Base-by-base conservation (phyloP, 176 grass and related monocot species). In the Phoenix dactylifera region DNA sequence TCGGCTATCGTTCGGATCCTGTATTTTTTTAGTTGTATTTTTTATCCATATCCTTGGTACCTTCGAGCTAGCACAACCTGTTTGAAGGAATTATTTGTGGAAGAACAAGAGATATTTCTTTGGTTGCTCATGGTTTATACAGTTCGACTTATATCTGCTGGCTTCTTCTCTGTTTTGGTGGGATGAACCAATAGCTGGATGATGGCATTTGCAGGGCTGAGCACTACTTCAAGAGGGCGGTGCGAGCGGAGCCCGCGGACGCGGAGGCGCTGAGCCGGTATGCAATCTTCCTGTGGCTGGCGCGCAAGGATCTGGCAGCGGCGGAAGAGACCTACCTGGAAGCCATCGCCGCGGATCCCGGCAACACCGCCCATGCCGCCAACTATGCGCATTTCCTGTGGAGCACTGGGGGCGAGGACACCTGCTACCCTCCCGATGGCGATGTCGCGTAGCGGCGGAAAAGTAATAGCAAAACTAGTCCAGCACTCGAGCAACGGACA, bases 211-310 rank as follows among this genome's bases (percentile, higher is more conserved):
- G 52, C 70, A 73, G 70, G 50, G 58, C 70, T 10, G 70, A 73
- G 19, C 55, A 73, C 59, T 73, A 73, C 50, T 73, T 73, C 51
- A 73, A 73, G 59, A 73, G 51, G 59, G 70, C 70, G 18, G 59
- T 29, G 25, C 14, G 50, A 4, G 15, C 24, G 19, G 15, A 24
- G 26, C 59, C 70, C 5, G 59, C 22, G 18, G 59, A 73, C 59
- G 50, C 70, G 3, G 70, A 73, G 48, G 59, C 70, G 15, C 16
- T 73, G 50, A 56, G 50, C 6, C 59, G 28, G 29, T 73, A 63
- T 18, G 70, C 70, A 6, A 54, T 1, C 49, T 73, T 73, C 51
- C 26, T 73, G 28, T 73, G 70, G 70, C 6, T 63, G 29, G 59
- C 59, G 6, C 52, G 19, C 51, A 63, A 63, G 20, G 70, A 73